phyloP scores from a whole-genome alignment of 768 basidiomycete genomes.

The Collybiopsis confluens region DNA sequence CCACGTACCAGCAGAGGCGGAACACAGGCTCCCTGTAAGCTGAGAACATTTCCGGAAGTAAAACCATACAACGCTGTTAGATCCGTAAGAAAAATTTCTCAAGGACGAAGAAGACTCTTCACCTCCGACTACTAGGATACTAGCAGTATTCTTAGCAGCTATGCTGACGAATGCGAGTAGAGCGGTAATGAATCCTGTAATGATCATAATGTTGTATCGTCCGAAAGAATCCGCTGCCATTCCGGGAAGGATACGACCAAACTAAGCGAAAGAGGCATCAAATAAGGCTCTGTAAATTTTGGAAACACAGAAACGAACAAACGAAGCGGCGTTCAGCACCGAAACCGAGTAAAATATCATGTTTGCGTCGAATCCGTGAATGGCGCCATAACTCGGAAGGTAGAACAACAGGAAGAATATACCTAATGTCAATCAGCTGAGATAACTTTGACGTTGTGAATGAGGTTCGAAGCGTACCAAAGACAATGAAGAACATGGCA shows the following conservation, averaged over 20 bases:
- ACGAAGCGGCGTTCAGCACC: slow-evolving; percentile 16
- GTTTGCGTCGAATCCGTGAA: slow-evolving; percentile 14
- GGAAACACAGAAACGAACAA: slow-evolving; percentile 12
- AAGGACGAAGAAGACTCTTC: background rate
- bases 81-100: background rate
- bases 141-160: slow-evolving; percentile 13
- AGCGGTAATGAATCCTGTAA: slow-evolving; percentile 8
- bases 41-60: slow-evolving; percentile 13
- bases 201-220: slow-evolving; percentile 14
- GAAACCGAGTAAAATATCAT: slow-evolving; percentile 18
- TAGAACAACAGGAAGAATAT: slow-evolving; percentile 16
- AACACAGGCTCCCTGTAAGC: slow-evolving; percentile 16
- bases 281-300: no score
- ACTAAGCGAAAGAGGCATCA: no score
- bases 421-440: background rate
- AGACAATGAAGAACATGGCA: background rate
- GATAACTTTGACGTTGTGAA: no score
- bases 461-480: background rate
- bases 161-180: slow-evolving; percentile 14
- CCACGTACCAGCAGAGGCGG: slow-evolving; percentile 12
- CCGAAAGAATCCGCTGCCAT: slow-evolving; percentile 16
- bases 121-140: slow-evolving; percentile 11
- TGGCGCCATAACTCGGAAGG: slow-evolving; percentile 14
- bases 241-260: slow-evolving; percentile 7
- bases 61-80: slow-evolving; percentile 14